Evolutionary conservation across 2,329 filamentous ascomycete species (phyloP), one percentile per base, ranked within the genome.

Genomic region (Trematosphaeria pertusa): DNA sequence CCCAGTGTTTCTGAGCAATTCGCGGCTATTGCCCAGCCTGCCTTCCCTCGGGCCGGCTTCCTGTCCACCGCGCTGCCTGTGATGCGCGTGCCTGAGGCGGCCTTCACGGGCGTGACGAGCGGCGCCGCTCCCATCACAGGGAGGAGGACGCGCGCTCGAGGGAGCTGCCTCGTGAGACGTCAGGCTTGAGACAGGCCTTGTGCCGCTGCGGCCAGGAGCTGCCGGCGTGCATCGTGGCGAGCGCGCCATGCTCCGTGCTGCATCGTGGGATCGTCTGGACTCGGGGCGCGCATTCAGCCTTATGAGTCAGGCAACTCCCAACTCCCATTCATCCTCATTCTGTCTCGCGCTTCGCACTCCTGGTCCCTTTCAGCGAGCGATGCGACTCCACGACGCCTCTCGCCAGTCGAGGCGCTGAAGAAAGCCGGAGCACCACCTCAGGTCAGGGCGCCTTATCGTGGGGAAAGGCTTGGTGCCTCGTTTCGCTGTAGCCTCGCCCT

Each of bases 41-140:
- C 30, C 40, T 56, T 58, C 43, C 53, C 55, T 64, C 63, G 64
- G 64, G 45, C 64, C 63, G 64, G 56, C 57, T 61, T 61, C 53
- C 54, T 57, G 50, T 52, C 33, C 43, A 55, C 52, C 54, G 50
- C 38, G 24, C 30, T 31, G n/a, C 20, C 33, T 43, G 41, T 30
- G 41, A 56, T n/a, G n/a, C n/a, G 55, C 52, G 59, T 64, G 57
- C 58, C 59, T 62, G 57, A 37, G 52, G 19, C 18, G 10, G 22
- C 31, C 14, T 22, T 24, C 35, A 34, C 19, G 21, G 15, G 22
- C 20, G 17, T 18, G 33, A 37, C 26, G 28, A 21, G 11, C 37
- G 43, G 32, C 20, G 30, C 33, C 14, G 20, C 15, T 18, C 33
- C 14, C 19, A 36, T 36, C 33, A 36, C 33, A 36, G 15, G 28